Base-by-base conservation (phyloP, 1,284 basidiomycete species). In the Afroboletus lepidellus region DNA sequence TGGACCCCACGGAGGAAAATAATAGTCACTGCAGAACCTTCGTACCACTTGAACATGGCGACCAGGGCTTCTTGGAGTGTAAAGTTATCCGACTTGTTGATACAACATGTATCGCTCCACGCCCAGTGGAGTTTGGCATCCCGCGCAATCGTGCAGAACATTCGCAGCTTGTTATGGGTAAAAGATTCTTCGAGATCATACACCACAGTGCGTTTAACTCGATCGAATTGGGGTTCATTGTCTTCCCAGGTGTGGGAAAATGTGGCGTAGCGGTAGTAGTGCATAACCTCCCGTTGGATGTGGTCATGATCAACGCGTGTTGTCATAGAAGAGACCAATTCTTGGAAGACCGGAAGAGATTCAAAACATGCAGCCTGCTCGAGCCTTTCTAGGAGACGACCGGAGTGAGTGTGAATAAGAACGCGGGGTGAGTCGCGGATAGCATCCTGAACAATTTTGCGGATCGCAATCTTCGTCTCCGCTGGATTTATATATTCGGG, bases 1-100 rank as follows among this genome's bases (percentile, higher is more conserved):
- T 21, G 20, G 16, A 51, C 36, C 2, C 34, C 54, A n/a, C 38
- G 34, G 18, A 56, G 54, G 11, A 51, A 51, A 5, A 56, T 12
- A 13, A 56, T 18, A 0, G 54, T 55, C n/a, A 51, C 5, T 4
- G 47, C n/a, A 1, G 54, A 29, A 21, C 41, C 41, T 18, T 42
- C 41, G 18, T 42, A 42, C 41, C 41, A 42, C 41, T 42, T 42
- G 42, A 44, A 44, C 42, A 44, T 44, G 13, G 42, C 42, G 30
- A 42, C 42, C 20, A 44, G 42, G 29, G 42, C 42, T 33, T 44
- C 42, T 23, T 44, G 42, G 30, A 44, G 42, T 8, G 33, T 20
- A 15, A 44, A 44, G 30, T 42, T 11, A 11, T 42, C 41, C 13
- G 27, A n/a, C 18, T 42, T 42, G 18, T 42, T 21, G 20, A 42